A percentile compares a stretch with the other conserved stretches of the same genome.
phyloP scores from a whole-genome alignment of 352 stramenopile species.

The Globisporangium parvum region DNA sequence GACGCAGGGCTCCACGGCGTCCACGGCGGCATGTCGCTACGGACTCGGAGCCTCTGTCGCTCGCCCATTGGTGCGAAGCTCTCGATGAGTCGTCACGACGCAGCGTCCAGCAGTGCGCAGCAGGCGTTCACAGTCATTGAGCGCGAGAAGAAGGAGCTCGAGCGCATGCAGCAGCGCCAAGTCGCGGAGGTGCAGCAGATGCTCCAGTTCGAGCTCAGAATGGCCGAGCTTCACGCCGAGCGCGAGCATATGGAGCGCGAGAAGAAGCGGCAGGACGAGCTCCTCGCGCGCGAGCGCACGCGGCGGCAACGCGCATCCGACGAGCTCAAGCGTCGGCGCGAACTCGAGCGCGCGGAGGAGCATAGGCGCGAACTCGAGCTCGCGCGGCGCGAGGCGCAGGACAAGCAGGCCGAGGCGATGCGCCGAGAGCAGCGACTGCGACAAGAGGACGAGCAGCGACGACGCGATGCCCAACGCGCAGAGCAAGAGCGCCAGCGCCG shows the following conservation, averaged over 20 bases:
- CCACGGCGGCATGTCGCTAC: slow-evolving; percentile 43
- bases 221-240: slow-evolving; percentile 46
- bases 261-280: slow-evolving; percentile 40
- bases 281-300: slow-evolving; percentile 27
- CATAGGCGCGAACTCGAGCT: slow-evolving; percentile 40
- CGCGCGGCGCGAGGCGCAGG: slow-evolving; percentile 27
- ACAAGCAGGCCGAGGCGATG: slow-evolving; percentile 38
- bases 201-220: slow-evolving; percentile 59
- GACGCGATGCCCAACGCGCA: slow-evolving; percentile 30
- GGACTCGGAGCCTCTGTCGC: slow-evolving; percentile 47
- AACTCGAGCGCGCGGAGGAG: slow-evolving; percentile 52
- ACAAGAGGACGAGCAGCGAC: slow-evolving; percentile 43
- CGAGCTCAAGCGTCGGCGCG: slow-evolving; percentile 35
- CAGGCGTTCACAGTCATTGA: slow-evolving; percentile 56
- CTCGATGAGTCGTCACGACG: slow-evolving; percentile 13
- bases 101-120: slow-evolving; percentile 10
- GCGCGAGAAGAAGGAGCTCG: slow-evolving; percentile 56
- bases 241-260: slow-evolving; percentile 44
- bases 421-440: slow-evolving; percentile 40
- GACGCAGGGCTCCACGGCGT: slow-evolving; percentile 39
- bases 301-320: slow-evolving; percentile 45
- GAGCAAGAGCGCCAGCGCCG: slow-evolving; percentile 48
- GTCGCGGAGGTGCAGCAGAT: slow-evolving; percentile 68
- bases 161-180: slow-evolving; percentile 67
- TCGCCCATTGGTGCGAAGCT: slow-evolving; percentile 35